phyloP scores from a whole-genome alignment of 2,329 filamentous ascomycete genomes.

The Neonectria sp. region DNA sequence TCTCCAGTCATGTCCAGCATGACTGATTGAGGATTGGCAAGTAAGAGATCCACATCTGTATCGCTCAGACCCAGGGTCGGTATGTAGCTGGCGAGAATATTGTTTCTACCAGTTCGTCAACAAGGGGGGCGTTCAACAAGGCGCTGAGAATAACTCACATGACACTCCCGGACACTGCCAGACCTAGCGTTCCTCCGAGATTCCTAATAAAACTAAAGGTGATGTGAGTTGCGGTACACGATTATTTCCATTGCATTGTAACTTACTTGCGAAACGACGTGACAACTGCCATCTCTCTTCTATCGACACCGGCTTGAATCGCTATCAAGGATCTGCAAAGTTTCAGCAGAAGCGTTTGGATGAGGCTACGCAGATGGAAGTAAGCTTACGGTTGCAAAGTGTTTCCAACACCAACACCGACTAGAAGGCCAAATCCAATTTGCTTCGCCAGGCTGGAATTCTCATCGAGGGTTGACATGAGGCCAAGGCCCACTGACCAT shows the following conservation, averaged over 20 bases:
- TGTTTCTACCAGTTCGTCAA: constrained; percentile 50
- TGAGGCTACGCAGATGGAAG: too few species aligned
- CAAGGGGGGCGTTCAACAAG: not conserved
- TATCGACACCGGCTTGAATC: constrained; percentile 70
- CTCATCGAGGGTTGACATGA: constrained; percentile 67
- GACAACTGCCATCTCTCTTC: constrained; percentile 60
- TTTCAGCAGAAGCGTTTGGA: constrained; percentile 16
- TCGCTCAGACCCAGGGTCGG: constrained; percentile 45
- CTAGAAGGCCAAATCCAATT: constrained; percentile 68
- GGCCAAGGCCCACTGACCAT: constrained; percentile 67
- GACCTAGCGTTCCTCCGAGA: constrained; percentile 56
- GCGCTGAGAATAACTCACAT: constrained; percentile 41
- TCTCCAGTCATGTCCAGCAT: constrained; percentile 45
- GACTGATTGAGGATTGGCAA: constrained; percentile 54
- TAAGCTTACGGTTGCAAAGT: constrained; percentile 62
- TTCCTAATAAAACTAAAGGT: constrained; percentile 56
- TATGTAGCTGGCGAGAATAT: constrained; percentile 52
- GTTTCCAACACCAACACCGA: constrained; percentile 66
- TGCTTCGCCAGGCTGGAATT: constrained; percentile 65
- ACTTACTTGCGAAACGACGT: constrained; percentile 61
- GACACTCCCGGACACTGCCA: constrained; percentile 57
- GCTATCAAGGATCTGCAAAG: constrained; percentile 61
- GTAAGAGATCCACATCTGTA: constrained; percentile 44
- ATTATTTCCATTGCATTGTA: too few species aligned
- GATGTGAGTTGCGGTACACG: too few species aligned